Evolutionary conservation across 768 basidiomycete genomes (phyloP), one percentile per base, ranked within the genome.

Genomic region (Termitomyces sp.): DNA sequence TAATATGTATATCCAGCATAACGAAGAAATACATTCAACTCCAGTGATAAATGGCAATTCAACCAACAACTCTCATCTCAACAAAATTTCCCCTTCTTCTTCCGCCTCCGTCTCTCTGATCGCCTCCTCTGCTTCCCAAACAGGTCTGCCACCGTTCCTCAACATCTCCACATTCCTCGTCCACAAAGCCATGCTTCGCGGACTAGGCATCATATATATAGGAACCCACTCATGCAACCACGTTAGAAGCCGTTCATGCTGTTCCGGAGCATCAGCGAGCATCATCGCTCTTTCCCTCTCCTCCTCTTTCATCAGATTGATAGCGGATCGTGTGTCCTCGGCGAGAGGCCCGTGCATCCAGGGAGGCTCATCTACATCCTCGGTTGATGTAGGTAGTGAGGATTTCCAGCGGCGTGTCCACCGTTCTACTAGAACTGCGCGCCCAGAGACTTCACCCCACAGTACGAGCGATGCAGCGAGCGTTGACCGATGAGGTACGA

Each of bases 371-470:
- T 30, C 41, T n/a, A 14, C 26, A 15, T 11, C 11, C 9, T 43
- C 47, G 1, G 8, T 30, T 30, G 53, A 9, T 37, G 7, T 8
- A 28, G 53, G 12, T 9, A 23, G 12, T 19, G 44, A 8, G 12
- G 35, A 38, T 40, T 51, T 55, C 21, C 19, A 12, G 17, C 19
- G 58, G 19, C 62, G 47, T 21, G 48, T 70, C 66, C 71, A 75
- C 54, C 71, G 59, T 64, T 86, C 83, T 17, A 89, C 68, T 59
- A 86, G 62, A 46, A 86, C 84, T 12, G 82, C 79, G 44, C 81
- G 78, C 53, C 83, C 68, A 59, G 82, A 81, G 31, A 87, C 82
- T 64, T 93, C 89, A 6, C 77, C 78, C 83, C 89, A 91, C 57
- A 87, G 80, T 45, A 84, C 81, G 50, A 94, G 65, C 21, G 83